Base-by-base conservation (phyloP, 164 flowering plant genomes). In the Saururus chinensis region DNA sequence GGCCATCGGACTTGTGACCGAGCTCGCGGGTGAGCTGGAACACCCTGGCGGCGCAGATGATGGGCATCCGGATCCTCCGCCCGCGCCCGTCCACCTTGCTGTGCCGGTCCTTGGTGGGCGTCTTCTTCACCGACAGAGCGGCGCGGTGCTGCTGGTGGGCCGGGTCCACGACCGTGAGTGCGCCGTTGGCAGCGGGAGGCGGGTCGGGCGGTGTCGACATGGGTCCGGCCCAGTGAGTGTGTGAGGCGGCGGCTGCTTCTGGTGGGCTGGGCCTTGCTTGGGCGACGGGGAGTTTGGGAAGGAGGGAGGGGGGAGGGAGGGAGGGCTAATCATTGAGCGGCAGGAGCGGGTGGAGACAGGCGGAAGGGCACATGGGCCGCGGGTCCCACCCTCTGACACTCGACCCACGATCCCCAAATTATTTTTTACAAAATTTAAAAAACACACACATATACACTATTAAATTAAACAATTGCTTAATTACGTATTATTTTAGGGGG, bases 261-360 rank as follows among this genome's bases (percentile, higher is more conserved):
- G n/a, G n/a, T n/a, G 75, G 81, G 80, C 45, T 17, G 56, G 57
- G 49, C 64, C 19, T 62, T 55, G 66, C 64, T 12, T 14, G 59
- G 58, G 60, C 60, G 71, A 62, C 69, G 55, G 72, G 60, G 65
- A 55, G 60, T 26, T 61, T 26, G 60, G 25, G 63, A 19, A 37
- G 14, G 45, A 10, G 20, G 45, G 45, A 37, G 19, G 60, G 66
- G 17, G 59, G 60, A 62, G 48, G 71, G 64, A 49, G 60, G 30
- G 64, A 56, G 64, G 57, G 67, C 81, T 77, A 89, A 84, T 83
- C 70, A 89, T 84, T 84, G 91, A 85, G 89, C 71, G 85, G 86
- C 83, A 81, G 86, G 81, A 81, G 89, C 83, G 84, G 96, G 96
- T 89, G 91, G 62, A 85, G 92, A 83, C 89, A 85, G 92, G 80